A percentile compares a stretch with the other conserved stretches of the same genome.
phyloP scores from a whole-genome alignment of 78 protist species.

The Ministeria vibrans region DNA sequence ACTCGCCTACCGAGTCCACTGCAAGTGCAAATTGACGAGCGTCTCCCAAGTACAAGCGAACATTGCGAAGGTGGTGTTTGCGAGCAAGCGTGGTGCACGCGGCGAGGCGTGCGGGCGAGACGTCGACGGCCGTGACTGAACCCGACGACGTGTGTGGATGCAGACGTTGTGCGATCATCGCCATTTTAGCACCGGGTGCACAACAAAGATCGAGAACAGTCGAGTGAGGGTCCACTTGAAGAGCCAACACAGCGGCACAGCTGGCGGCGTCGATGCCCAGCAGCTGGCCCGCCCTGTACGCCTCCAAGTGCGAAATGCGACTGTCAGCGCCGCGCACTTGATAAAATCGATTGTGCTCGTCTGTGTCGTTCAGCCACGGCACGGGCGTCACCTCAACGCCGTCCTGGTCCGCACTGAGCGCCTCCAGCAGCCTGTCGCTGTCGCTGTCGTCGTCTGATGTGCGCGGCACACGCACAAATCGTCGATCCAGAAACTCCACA shows the following conservation, averaged over 20 bases:
- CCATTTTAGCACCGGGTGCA: slow-evolving; percentile 68
- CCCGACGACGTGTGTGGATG: slow-evolving; percentile 8
- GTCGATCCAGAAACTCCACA: too few relatives aligned
- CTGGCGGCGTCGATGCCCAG: slow-evolving; percentile 39
- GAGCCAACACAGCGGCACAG: slow-evolving; percentile 39
- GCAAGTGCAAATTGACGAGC: neutral
- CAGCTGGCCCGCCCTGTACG: slow-evolving; percentile 9
- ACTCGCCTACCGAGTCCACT: too few relatives aligned
- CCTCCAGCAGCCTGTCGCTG: too few relatives aligned
- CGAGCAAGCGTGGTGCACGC: slow-evolving; percentile 9
- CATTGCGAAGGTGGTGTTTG: slow-evolving; percentile 1
- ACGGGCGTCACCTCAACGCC: too few relatives aligned
- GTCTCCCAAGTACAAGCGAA: slow-evolving; percentile 16
- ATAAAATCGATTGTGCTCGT: too few relatives aligned
- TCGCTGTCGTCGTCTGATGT: too few relatives aligned
- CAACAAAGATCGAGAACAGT: slow-evolving; percentile 56
- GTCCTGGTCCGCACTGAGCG: too few relatives aligned
- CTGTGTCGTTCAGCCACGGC: too few relatives aligned
- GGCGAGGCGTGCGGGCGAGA: neutral
- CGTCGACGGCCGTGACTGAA: slow-evolving; percentile 40
- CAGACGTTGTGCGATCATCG: slow-evolving; percentile 23
- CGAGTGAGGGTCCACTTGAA: slow-evolving; percentile 17
- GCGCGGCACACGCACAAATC: too few relatives aligned
- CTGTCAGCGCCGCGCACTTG: too few relatives aligned
- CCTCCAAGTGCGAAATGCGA: too few relatives aligned